Conservation (phyloP, 2,329 filamentous ascomycete species). For the Penicillium sp. region DNA sequence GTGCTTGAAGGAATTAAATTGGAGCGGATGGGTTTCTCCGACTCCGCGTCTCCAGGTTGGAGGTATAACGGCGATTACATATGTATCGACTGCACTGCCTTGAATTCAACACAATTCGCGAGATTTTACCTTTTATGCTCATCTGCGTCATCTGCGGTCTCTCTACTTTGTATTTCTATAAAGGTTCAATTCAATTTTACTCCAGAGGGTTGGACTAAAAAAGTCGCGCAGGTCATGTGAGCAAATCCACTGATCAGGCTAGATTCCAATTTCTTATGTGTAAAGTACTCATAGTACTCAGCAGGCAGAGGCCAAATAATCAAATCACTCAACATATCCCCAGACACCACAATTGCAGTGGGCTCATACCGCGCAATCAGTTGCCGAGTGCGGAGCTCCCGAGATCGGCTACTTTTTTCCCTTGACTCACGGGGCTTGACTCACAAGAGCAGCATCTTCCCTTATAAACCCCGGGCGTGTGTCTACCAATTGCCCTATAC, state of each 20-base stretch:
- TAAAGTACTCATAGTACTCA: neutral
- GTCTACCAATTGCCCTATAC: neutral
- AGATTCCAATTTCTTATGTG: neutral
- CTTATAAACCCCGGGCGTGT: neutral
- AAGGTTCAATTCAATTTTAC: neutral
- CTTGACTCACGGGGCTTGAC: conserved; percentile 7
- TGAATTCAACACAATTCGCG: neutral
- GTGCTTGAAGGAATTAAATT: conserved; percentile 15
- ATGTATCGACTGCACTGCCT: too few relatives aligned
- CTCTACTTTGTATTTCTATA: neutral
- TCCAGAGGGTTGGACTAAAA: neutral
- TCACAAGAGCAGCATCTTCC: conserved; percentile 7
- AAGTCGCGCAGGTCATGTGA: neutral
- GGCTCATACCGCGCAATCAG: conserved; percentile 7
- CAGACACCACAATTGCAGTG: neutral
- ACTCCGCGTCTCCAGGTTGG: conserved; percentile 12
- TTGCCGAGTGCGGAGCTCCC: conserved; percentile 15
- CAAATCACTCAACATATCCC: neutral
- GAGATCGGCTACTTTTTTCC: conserved; percentile 21
- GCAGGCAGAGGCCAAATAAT: neutral
- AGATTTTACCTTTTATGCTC: neutral
- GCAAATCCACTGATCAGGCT: neutral
- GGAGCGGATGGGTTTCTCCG: conserved; percentile 32
- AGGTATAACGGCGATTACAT: neutral
- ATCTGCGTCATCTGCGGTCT: neutral